Base-by-base conservation (phyloP, 2,329 filamentous ascomycete species). In the Colletotrichum destructivum region DNA sequence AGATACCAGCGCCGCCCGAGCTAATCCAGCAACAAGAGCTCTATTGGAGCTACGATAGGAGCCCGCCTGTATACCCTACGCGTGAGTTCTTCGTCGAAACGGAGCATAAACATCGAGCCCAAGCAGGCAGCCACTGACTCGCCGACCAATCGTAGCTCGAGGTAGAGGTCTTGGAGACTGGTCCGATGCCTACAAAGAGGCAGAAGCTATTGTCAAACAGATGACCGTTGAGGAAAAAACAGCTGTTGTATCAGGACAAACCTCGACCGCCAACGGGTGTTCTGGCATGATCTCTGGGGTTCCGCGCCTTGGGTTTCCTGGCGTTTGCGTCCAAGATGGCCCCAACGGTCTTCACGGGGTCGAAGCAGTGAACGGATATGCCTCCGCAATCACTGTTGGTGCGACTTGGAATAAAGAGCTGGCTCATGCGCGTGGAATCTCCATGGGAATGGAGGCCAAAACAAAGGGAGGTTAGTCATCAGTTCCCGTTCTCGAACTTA, bases 371-470 rank as follows among this genome's bases (percentile, higher is more conserved):
- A 51, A 51, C 59, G 91, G 89, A 1, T 95, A 94, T 79, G 88
- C 92, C 0, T 89, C 92, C 1, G 93, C 92, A 60, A 84, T 93
- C 71, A 93, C 91, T 66, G 87, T 91, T 12, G 93, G 91, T 11
- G 91, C 92, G 0, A 93, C 92, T 2, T 95, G 91, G 89, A 91
- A 93, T 77, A 88, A 89, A 61, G 82, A 86, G 23, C 84, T 95
- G 47, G 90, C 92, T 66, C 91, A 91, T 76, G 84, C 86, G 49
- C 88, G 93, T 52, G 93, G 92, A 35, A 82, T 88, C 71, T 90
- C 91, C 57, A 92, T 95, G 88, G 93, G 92, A 5, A 82, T 85
- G 44, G 93, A 96, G 78, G 91, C 93, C 77, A 87, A 86, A 66
- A 90, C 83, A 63, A 95, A 95, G 81, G 93, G 93, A 42, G 40